These are phyloP conservation scores for Solanum dulcamara DNA, from an alignment of 257 asterid species.

Conservation along the genomic window DNA sequence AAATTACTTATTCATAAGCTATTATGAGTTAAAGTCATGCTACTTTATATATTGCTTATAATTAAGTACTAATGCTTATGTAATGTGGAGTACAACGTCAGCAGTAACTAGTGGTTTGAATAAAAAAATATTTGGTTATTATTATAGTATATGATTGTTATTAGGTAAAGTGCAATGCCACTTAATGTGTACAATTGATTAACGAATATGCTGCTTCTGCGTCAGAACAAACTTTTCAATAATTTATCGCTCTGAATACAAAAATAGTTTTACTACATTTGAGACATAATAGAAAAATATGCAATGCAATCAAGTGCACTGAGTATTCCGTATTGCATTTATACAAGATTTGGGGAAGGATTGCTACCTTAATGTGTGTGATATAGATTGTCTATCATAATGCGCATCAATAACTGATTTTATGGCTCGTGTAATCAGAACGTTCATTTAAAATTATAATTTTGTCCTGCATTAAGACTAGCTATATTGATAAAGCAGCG, in stretches of 20 bases:
- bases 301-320: no score
- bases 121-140: background rate
- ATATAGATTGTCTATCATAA: no score
- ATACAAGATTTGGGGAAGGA: no score
- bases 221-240: background rate
- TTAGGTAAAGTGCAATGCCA: background rate
- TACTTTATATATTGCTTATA: background rate
- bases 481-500: background rate
- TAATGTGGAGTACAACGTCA: background rate
- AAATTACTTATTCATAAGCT: background rate
- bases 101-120: background rate
- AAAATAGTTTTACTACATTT: background rate
- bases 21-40: background rate
- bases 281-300: background rate
- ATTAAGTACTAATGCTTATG: background rate
- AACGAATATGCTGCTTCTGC: background rate
- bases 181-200: background rate
- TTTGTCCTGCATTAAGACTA: background rate
- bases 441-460: background rate
- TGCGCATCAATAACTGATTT: background rate
- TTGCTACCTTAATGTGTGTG: no score
- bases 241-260: background rate
- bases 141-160: background rate
- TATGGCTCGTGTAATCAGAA: background rate
- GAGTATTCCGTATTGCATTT: no score